Percentiles rank a stretch among this genome's conserved stretches.
Evolutionary conservation across 2,329 filamentous ascomycete species (phyloP).

Genomic region (Penicillium capsulatum): DNA sequence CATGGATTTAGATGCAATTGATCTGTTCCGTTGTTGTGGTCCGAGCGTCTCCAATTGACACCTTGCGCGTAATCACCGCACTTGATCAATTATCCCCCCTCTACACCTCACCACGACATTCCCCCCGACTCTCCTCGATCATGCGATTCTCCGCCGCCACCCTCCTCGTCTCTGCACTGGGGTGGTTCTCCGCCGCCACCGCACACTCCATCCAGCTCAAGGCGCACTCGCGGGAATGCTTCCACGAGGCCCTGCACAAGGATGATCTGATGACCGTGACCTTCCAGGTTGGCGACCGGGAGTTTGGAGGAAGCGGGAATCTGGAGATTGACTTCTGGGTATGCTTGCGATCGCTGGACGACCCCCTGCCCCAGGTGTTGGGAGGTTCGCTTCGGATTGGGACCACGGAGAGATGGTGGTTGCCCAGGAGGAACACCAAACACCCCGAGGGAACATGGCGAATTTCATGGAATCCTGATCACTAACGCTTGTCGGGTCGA

Average conservation of each 20-base stretch:
- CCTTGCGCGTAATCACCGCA: constrained; percentile 31
- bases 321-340: constrained; percentile 98
- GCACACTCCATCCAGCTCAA: constrained; percentile 96
- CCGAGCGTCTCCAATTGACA: constrained; percentile 37
- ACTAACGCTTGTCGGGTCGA: no score
- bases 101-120: constrained; percentile 2
- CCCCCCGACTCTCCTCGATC: constrained; percentile 12
- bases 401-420: background rate
- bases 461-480: no score
- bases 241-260: constrained; percentile 85
- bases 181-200: constrained; percentile 55
- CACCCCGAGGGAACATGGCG: no score
- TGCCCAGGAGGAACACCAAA: background rate
- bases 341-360: constrained; percentile 36
- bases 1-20: no score
- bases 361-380: constrained; percentile 1
- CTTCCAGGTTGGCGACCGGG: constrained; percentile 89
- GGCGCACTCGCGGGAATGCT: constrained; percentile 93
- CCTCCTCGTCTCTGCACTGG: constrained; percentile 52
- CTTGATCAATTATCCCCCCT: constrained; percentile 6
- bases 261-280: constrained; percentile 99
- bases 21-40: no score
- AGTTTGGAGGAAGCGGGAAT: constrained; percentile 91
- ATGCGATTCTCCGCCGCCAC: constrained; percentile 43
- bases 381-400: constrained; percentile 1